phyloP scores from a whole-genome alignment of 805 yeast genomes.

The Saccharomycopsis fermentans region DNA sequence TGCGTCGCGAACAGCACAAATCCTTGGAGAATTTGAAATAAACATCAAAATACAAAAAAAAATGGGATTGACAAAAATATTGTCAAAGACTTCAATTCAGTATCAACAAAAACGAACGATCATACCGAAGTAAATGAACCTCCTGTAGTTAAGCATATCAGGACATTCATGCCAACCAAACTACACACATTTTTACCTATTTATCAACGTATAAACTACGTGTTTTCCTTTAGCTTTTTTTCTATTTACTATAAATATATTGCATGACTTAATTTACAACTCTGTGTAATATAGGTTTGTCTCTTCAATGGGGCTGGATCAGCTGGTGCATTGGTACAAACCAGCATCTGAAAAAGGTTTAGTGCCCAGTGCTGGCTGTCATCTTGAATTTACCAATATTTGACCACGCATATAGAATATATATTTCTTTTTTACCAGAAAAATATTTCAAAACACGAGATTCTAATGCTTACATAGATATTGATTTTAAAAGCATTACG shows the following conservation, averaged over 20 bases:
- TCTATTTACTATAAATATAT: neutral
- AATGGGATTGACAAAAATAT: too few species aligned
- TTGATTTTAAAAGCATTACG: neutral
- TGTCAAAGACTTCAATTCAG: too few species aligned
- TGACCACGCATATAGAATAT: neutral
- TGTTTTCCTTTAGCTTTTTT: neutral
- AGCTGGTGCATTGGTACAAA: too few species aligned
- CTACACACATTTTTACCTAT: neutral
- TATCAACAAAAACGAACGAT: too few species aligned
- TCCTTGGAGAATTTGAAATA: too few species aligned
- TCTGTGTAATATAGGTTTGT: neutral
- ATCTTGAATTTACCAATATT: neutral
- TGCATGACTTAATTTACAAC: neutral
- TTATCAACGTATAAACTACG: neutral
- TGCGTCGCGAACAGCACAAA: too few species aligned
- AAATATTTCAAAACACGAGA: neutral
- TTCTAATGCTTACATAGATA: neutral
- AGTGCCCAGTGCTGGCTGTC: too few species aligned
- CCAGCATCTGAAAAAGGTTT: too few species aligned
- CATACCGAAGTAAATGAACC: neutral
- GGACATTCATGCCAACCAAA: neutral
- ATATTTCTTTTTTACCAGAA: neutral
- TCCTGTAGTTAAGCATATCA: neutral
- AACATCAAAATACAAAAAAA: too few species aligned
- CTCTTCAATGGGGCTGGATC: too few species aligned